A percentile compares a stretch with the other conserved stretches of the same genome.
These are phyloP conservation scores for Yamagishiella unicocca DNA, from an alignment of 139 green algal genomes.

Conservation along the genomic window DNA sequence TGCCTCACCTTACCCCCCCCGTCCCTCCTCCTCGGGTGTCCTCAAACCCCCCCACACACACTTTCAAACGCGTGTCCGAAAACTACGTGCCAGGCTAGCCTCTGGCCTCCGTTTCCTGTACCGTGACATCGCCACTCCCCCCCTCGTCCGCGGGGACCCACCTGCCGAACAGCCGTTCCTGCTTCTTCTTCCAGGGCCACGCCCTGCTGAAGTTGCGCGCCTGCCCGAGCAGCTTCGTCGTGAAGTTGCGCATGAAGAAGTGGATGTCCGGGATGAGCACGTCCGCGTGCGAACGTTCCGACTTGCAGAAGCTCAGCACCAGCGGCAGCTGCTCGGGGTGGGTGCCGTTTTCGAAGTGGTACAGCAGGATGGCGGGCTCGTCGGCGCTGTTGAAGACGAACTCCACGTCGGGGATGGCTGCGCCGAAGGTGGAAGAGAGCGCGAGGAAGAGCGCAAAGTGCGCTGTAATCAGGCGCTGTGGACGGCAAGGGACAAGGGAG, in stretches of 20 bases:
- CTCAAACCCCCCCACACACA: too few species aligned
- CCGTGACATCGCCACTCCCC: too few species aligned
- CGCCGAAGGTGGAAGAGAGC: background rate
- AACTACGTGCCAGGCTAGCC: too few species aligned
- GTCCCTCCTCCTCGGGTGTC: too few species aligned
- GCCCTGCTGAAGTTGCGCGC: background rate
- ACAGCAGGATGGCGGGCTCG: background rate
- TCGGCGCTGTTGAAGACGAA: constrained; percentile 27
- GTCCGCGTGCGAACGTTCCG: constrained; percentile 11
- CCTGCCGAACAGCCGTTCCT: constrained; percentile 20
- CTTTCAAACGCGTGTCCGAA: too few species aligned
- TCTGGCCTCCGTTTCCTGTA: too few species aligned
- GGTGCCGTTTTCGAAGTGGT: background rate
- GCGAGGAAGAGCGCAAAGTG: constrained; percentile 31
- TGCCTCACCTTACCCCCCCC: too few species aligned
- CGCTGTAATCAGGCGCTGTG: constrained; percentile 10
- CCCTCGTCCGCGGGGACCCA: background rate
- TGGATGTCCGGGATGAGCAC: constrained; percentile 59
- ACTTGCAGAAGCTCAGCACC: constrained; percentile 55
- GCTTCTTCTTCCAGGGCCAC: constrained; percentile 39
- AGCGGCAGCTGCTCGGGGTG: background rate
- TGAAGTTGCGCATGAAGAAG: constrained; percentile 53
- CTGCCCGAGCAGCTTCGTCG: background rate
- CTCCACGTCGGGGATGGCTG: constrained; percentile 37
- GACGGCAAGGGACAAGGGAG: background rate